phyloP scores from a whole-genome alignment of 169 alveolate species.

The Cryptosporidium meleagridis region DNA sequence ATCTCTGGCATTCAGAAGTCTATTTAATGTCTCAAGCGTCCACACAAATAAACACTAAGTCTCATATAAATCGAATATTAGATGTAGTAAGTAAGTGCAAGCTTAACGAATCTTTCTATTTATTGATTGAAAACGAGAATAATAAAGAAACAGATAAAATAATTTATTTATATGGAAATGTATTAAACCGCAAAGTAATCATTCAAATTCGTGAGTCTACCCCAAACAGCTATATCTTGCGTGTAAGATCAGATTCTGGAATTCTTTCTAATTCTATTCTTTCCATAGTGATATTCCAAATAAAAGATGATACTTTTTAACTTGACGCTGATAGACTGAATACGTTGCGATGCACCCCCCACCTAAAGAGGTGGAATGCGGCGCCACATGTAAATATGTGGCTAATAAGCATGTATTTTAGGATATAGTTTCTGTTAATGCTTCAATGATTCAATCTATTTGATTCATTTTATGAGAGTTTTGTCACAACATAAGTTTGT shows the following conservation, averaged over 20 bases:
- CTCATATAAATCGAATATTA: neutral
- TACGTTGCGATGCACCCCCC: conserved; percentile 72
- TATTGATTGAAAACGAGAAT: conserved; percentile 5
- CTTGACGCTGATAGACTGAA: conserved; percentile 68
- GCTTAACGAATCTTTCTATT: conserved; percentile 29
- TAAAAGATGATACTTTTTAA: conserved; percentile 4
- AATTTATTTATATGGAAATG: conserved; percentile 37
- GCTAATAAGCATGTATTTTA: conserved; percentile 51
- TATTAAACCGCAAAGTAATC: conserved; percentile 12
- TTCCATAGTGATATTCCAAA: conserved; percentile 30
- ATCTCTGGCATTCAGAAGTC: conserved; percentile 63
- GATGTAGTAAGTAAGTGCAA: conserved; percentile 22
- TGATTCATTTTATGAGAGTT: neutral
- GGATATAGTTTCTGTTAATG: conserved; percentile 17
- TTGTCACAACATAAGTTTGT: neutral
- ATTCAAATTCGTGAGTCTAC: conserved; percentile 22
- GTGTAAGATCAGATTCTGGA: conserved; percentile 72
- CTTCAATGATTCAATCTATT: conserved; percentile 5
- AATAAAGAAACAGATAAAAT: neutral
- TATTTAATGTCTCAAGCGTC: conserved; percentile 46
- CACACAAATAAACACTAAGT: neutral
- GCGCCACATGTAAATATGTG: conserved; percentile 76
- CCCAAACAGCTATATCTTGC: neutral
- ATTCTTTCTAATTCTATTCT: conserved; percentile 30
- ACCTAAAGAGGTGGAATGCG: conserved; percentile 72